Evolutionary conservation across 345 rosid genomes (phyloP).

Genomic region (Geranium brycei): DNA sequence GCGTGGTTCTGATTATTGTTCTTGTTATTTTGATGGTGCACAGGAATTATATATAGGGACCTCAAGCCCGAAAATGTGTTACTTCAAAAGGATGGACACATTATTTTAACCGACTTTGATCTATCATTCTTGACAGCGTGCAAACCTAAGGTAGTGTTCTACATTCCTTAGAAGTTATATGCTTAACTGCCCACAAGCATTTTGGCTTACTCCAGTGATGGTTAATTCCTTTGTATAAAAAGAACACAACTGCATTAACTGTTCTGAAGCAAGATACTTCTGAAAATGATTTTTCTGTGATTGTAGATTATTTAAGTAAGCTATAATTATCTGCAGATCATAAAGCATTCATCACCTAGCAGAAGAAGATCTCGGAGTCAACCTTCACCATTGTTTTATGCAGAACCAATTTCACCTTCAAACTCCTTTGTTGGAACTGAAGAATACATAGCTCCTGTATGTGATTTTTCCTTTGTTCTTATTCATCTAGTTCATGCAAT

Average conservation of each 20-base stretch:
- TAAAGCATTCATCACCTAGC: conserved; percentile 35
- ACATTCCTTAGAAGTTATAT: background rate
- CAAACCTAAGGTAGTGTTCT: conserved; percentile 49
- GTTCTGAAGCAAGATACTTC: background rate
- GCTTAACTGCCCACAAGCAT: background rate
- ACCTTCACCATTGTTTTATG: conserved; percentile 62
- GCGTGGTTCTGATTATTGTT: background rate
- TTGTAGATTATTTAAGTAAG: too few relatives aligned
- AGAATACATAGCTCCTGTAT: conserved; percentile 96
- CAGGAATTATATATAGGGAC: conserved; percentile 88
- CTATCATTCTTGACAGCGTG: conserved; percentile 69
- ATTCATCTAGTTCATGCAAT: conserved; percentile 1
- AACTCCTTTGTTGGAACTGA: conserved; percentile 96
- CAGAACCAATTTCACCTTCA: conserved; percentile 67
- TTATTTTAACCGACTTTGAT: conserved; percentile 82
- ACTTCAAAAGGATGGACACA: conserved; percentile 74
- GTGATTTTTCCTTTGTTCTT: conserved; percentile 13
- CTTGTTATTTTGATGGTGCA: background rate
- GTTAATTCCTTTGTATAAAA: background rate
- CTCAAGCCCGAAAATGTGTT: conserved; percentile 92
- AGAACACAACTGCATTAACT: background rate
- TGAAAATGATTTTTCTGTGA: background rate
- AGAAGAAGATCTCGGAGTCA: conserved; percentile 67
- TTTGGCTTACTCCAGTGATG: background rate
- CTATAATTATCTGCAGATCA: conserved; percentile 34